phyloP scores from a whole-genome alignment of 2,329 filamentous ascomycete species.

The Colletotrichum tofieldiae region DNA sequence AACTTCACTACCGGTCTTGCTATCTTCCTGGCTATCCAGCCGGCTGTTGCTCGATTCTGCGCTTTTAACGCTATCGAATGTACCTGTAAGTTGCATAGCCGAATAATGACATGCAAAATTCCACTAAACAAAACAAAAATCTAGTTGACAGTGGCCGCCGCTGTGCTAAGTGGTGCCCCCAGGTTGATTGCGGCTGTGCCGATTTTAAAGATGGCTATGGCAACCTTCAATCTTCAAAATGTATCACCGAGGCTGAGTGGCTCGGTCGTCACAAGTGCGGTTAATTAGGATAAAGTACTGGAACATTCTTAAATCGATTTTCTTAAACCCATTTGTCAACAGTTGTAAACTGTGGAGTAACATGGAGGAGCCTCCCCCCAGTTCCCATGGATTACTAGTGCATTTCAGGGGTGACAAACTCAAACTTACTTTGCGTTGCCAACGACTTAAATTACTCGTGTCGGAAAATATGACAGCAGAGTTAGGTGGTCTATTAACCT shows the following conservation, averaged over 20 bases:
- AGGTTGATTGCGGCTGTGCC: not conserved
- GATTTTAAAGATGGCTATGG: not conserved
- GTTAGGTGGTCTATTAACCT: too few species aligned
- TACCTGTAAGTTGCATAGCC: not conserved
- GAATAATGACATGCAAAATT: not conserved
- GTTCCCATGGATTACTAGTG: too few species aligned
- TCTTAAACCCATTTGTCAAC: too few species aligned
- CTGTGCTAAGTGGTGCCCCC: not conserved
- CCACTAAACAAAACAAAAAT: not conserved
- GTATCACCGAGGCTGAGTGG: not conserved
- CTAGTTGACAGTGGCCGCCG: not conserved
- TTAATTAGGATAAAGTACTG: not conserved
- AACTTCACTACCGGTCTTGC: not conserved
- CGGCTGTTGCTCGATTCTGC: not conserved
- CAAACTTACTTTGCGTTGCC: too few species aligned
- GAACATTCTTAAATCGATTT: too few species aligned
- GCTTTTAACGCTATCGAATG: not conserved
- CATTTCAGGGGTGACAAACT: too few species aligned
- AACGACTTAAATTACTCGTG: too few species aligned
- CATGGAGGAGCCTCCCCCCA: too few species aligned
- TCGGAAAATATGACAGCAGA: too few species aligned
- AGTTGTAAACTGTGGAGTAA: too few species aligned
- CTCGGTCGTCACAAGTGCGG: conserved; percentile 3
- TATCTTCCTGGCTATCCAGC: not conserved
- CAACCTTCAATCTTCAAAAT: not conserved